phyloP scores from a whole-genome alignment of 148 eudicot species.

The Rhododendron vialii region DNA sequence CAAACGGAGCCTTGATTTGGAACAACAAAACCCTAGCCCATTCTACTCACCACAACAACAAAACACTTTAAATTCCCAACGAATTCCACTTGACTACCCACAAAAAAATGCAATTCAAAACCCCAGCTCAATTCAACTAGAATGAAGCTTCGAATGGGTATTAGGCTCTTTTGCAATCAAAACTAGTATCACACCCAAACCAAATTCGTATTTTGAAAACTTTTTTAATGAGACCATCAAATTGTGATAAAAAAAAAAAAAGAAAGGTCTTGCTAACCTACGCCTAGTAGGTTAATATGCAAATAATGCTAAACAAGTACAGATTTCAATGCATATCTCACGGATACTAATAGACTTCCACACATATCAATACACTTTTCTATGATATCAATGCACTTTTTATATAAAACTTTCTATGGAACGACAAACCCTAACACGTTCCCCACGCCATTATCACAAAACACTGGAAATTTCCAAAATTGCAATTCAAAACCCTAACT shows the following conservation, averaged over 20 bases:
- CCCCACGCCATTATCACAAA: not conserved
- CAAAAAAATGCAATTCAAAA: slow-evolving; percentile 8
- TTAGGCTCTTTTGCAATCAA: not conserved
- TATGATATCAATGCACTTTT: not conserved
- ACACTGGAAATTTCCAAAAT: not conserved
- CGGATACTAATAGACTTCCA: too few relatives aligned
- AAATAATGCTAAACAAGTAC: not conserved
- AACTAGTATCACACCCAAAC: not conserved
- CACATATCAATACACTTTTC: too few relatives aligned
- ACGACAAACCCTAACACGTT: not conserved
- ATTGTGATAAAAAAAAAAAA: not conserved
- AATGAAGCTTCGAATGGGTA: not conserved
- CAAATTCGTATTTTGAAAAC: not conserved
- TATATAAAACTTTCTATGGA: not conserved
- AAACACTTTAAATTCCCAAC: not conserved
- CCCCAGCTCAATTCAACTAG: slow-evolving; percentile 1
- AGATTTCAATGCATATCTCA: not conserved
- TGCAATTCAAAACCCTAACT: not conserved
- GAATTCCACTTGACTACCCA: not conserved
- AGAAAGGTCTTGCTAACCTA: not conserved
- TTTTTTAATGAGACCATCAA: not conserved
- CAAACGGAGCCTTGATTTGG: too few relatives aligned
- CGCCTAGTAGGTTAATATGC: not conserved
- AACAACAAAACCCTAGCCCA: not conserved
- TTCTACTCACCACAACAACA: not conserved